phyloP scores from a whole-genome alignment of 1,139 yeast species.

The Zygoascus meyerae region DNA sequence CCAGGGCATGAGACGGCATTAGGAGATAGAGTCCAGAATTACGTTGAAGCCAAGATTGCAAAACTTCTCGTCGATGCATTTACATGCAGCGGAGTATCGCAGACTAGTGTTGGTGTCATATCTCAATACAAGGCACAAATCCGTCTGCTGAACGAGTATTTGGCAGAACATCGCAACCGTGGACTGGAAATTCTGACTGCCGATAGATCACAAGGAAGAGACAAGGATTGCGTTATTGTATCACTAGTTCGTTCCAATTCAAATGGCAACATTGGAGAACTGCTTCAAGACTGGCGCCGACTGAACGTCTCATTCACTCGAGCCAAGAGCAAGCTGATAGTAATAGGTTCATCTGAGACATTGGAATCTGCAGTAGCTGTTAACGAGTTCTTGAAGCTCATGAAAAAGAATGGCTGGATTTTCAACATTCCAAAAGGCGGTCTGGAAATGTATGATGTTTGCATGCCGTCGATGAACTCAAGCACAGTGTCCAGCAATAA shows the following conservation, averaged over 20 bases:
- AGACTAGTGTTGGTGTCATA: slow-evolving; percentile 71
- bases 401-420: slow-evolving; percentile 61
- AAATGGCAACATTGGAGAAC: slow-evolving; percentile 64
- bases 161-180: slow-evolving; percentile 34
- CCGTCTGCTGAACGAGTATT: slow-evolving; percentile 44
- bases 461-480: slow-evolving; percentile 12
- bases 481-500: slow-evolving; percentile 1
- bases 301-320: slow-evolving; percentile 92
- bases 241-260: slow-evolving; percentile 81
- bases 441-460: slow-evolving; percentile 39
- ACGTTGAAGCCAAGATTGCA: slow-evolving; percentile 62
- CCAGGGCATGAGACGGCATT: slow-evolving; percentile 52
- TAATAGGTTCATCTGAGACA: slow-evolving; percentile 72
- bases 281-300: slow-evolving; percentile 83
- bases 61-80: slow-evolving; percentile 58
- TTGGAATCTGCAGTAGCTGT: slow-evolving; percentile 52
- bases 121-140: slow-evolving; percentile 84
- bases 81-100: slow-evolving; percentile 53
- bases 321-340: slow-evolving; percentile 74
- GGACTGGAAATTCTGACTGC: slow-evolving; percentile 81
- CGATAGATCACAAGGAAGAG: slow-evolving; percentile 94
- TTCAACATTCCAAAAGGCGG: slow-evolving; percentile 42
- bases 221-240: slow-evolving; percentile 81
- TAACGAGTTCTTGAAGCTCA: slow-evolving; percentile 54
- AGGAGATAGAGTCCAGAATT: slow-evolving; percentile 62